Percentiles rank a stretch among this genome's conserved stretches.
phyloP scores from a whole-genome alignment of 1,139 yeast species.

The Suhomyces guaymorum region DNA sequence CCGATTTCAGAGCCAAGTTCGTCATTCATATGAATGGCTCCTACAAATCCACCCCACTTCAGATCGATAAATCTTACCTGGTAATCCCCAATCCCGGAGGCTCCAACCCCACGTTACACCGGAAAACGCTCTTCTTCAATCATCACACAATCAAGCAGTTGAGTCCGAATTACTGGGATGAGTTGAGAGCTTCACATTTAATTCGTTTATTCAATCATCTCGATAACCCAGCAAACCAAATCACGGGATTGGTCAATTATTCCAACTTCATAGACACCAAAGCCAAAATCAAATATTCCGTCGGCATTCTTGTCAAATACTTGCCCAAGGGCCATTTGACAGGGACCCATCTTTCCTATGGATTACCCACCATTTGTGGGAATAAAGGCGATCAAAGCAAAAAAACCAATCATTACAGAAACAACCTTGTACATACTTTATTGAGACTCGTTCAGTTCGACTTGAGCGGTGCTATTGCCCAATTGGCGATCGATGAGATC shows the following conservation, averaged over 20 bases:
- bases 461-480: slow-evolving; percentile 19
- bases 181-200: slow-evolving; percentile 37
- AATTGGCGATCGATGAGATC: slow-evolving; percentile 27
- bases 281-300: slow-evolving; percentile 17
- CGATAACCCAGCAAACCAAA: slow-evolving; percentile 37
- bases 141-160: slow-evolving; percentile 25
- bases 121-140: slow-evolving; percentile 22
- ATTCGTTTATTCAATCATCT: slow-evolving; percentile 33
- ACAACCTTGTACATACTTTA: slow-evolving; percentile 35
- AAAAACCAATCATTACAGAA: slow-evolving; percentile 36
- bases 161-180: slow-evolving; percentile 33
- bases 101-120: slow-evolving; percentile 1
- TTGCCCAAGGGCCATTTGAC: slow-evolving; percentile 31
- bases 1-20: slow-evolving; percentile 46
- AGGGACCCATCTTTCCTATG: slow-evolving; percentile 31
- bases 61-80: slow-evolving; percentile 34
- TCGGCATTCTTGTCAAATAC: slow-evolving; percentile 24
- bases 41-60: slow-evolving; percentile 22
- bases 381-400: slow-evolving; percentile 21
- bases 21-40: slow-evolving; percentile 27
- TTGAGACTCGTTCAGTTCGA: slow-evolving; percentile 25
- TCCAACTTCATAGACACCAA: slow-evolving; percentile 24
- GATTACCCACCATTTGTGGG: slow-evolving; percentile 36
- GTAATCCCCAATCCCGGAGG: slow-evolving; percentile 23
- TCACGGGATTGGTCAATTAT: slow-evolving; percentile 37